These are phyloP conservation scores for Ophiostoma triangulosporum DNA, from an alignment of 2,329 filamentous ascomycete species.

Conservation along the genomic window DNA sequence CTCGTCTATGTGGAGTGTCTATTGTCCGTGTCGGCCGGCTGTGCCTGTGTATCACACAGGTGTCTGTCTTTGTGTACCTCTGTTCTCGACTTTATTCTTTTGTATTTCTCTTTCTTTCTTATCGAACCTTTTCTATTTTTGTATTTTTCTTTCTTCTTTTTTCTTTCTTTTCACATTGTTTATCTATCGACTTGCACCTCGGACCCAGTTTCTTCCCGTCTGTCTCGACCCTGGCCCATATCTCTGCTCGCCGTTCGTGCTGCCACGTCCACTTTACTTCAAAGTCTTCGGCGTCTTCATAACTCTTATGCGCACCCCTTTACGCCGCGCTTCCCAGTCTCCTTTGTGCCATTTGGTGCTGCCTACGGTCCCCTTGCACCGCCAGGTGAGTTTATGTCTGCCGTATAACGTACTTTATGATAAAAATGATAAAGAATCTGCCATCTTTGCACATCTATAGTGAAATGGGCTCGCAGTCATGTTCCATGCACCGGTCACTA, in stretches of 20 bases:
- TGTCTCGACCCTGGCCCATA: too few species aligned
- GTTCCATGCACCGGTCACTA: too few species aligned
- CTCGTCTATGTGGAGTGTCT: not conserved
- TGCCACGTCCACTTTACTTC: not conserved
- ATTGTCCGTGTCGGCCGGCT: not conserved
- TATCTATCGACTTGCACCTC: not conserved
- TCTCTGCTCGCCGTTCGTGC: not conserved
- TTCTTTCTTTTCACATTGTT: not conserved
- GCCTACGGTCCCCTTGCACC: not conserved
- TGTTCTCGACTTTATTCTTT: not conserved
- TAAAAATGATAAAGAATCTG: too few species aligned
- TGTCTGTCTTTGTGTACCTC: not conserved
- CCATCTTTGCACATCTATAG: too few species aligned
- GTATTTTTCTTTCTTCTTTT: not conserved
- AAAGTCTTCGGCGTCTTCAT: not conserved
- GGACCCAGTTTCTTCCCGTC: not conserved
- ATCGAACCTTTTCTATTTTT: not conserved
- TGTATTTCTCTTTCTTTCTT: not conserved
- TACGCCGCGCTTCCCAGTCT: too few species aligned
- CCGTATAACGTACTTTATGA: too few species aligned
- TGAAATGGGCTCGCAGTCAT: too few species aligned
- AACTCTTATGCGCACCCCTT: not conserved
- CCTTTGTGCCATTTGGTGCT: not conserved
- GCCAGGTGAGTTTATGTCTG: not conserved
- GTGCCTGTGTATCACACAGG: not conserved